Conservation (phyloP, 257 asterid species). For the Ilex asprella region DNA sequence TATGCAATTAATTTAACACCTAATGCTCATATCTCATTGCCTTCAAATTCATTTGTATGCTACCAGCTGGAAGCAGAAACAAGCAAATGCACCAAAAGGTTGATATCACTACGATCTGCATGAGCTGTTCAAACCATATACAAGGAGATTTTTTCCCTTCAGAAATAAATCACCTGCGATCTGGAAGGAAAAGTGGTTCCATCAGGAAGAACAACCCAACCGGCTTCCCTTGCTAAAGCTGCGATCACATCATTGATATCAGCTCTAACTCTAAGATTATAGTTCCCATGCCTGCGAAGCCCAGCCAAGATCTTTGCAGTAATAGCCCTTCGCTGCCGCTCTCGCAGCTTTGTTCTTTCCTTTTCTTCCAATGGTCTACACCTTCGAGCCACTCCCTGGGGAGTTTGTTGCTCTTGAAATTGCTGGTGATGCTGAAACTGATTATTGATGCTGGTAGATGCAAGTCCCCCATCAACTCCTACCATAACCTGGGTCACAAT, state of each 20-base stretch:
- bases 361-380: constrained; percentile 96
- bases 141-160: not conserved
- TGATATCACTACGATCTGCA: too few species aligned
- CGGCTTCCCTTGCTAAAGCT: constrained; percentile 99
- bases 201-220: constrained; percentile 99
- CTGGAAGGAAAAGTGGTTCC: constrained; percentile 95
- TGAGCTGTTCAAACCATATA: too few species aligned
- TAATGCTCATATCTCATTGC: too few species aligned
- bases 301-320: constrained; percentile 98
- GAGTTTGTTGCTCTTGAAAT: constrained; percentile 68
- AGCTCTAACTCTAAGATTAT: constrained; percentile 95
- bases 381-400: constrained; percentile 73
- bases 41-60: too few species aligned
- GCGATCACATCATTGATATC: constrained; percentile 95
- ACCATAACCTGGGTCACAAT: constrained; percentile 30
- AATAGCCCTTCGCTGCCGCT: constrained; percentile 93
- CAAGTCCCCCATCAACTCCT: constrained; percentile 52
- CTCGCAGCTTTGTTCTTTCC: constrained; percentile 94
- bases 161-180: constrained; percentile 50
- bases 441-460: constrained; percentile 40
- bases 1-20: too few species aligned
- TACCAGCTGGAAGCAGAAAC: too few species aligned
- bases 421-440: constrained; percentile 54
- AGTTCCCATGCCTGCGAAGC: constrained; percentile 92
- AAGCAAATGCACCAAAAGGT: too few species aligned